These are phyloP conservation scores for Cruciata laevipes DNA, from an alignment of 257 asterid species.

Conservation along the genomic window DNA sequence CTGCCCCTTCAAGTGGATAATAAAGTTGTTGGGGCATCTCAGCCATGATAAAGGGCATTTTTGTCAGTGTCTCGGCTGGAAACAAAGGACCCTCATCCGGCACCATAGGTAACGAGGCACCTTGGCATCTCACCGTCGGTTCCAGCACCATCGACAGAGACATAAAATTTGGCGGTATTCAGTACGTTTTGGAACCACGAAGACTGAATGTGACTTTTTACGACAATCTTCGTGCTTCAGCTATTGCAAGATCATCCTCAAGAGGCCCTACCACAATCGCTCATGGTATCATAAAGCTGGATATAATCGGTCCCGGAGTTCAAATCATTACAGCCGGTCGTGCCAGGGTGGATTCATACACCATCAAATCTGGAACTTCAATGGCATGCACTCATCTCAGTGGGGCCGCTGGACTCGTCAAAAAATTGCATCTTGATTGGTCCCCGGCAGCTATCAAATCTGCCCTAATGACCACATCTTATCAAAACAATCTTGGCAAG, in stretches of 20 bases:
- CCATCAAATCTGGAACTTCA: background rate
- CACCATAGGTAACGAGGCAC: background rate
- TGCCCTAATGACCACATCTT: background rate
- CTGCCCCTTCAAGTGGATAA: background rate
- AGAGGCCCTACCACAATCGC: background rate
- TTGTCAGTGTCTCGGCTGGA: background rate
- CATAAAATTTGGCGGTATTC: background rate
- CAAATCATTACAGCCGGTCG: background rate
- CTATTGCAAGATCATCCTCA: background rate
- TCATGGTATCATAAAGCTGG: background rate
- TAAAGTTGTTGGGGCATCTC: background rate
- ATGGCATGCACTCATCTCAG: background rate
- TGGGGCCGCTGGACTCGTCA: background rate
- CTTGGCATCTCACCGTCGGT: background rate
- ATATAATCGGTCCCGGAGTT: background rate
- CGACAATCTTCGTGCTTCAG: background rate
- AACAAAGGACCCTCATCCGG: background rate
- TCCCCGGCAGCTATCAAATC: background rate
- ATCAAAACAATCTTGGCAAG: background rate
- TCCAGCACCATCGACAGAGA: background rate
- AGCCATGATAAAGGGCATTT: background rate
- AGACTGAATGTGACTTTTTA: background rate
- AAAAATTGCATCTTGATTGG: background rate
- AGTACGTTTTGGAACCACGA: background rate
- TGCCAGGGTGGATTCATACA: background rate